Base-by-base conservation (phyloP, 129 eudicot species). In the Flaveria sonorensis region DNA sequence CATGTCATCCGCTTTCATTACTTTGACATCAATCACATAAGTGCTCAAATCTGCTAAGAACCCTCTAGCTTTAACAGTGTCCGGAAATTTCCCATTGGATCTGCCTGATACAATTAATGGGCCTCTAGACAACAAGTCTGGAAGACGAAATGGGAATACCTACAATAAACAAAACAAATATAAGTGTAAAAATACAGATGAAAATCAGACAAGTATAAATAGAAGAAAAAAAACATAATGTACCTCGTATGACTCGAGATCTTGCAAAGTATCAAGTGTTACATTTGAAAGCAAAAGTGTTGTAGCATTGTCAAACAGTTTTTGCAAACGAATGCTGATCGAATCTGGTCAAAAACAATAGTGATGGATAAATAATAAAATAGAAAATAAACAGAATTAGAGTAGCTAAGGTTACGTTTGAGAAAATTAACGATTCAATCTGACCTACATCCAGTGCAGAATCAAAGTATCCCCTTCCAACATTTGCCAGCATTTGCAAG, bases 51-150 rank as follows among this genome's bases (percentile, higher is more conserved):
- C 96, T 9, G 95, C 83, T 81, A 92, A 53, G 65, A 78, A 82
- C 45, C 99, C 99, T 72, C 77, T 60, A 21, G 81, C 86, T 82
- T 82, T 70, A 71, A 92, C 53, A 32, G 69, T 61, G 40, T 88
- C 85, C 0, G 97, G 96, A 55, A 91, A 86, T 26, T 62, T 77
- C 51, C 99, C 97, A 57, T 53, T 42, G 68, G 69, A 95, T 88
- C 97, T 89, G 63, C 99, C 99, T 24, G 92, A 91, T 79, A 95
- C 75, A 28, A 85, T 70, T 82, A 95, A 73, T 8, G 97, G 95
- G 51, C 83, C 75, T 81, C 86, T 84, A 63, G 86, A 85, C 26
- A 71, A 56, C 57, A 81, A 28, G 75, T 95, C 99, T 40, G 93
- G 96, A 72, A 86, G 62, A 42, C 51, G 72, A 68, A 23, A 57